phyloP scores from a whole-genome alignment of 73 alveolate genomes.

The Paramecium bursaria region DNA sequence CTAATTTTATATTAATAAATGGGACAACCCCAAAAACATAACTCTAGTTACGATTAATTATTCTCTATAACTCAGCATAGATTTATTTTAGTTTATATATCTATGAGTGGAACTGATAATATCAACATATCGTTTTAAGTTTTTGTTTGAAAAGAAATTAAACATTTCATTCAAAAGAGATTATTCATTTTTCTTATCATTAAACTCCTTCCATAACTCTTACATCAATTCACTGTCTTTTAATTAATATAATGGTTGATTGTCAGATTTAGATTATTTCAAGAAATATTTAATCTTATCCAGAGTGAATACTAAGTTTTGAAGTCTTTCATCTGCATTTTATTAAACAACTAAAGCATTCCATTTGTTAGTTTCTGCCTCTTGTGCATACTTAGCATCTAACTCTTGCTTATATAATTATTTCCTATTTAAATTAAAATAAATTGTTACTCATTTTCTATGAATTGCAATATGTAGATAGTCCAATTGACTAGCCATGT shows the following conservation, averaged over 20 bases:
- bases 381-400: conserved; percentile 21
- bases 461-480: conserved; percentile 86
- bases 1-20: conserved; percentile 19
- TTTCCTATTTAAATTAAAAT: neutral
- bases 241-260: conserved; percentile 27
- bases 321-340: conserved; percentile 68
- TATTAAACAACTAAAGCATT: neutral
- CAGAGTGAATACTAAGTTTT: conserved; percentile 68
- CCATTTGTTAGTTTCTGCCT: conserved; percentile 12
- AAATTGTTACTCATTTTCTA: conserved; percentile 85
- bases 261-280: conserved; percentile 5
- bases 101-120: no score
- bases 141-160: neutral
- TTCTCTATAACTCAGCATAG: neutral
- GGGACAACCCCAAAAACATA: conserved; percentile 22
- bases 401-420: conserved; percentile 8
- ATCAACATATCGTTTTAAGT: neutral
- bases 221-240: conserved; percentile 7
- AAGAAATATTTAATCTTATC: conserved; percentile 70
- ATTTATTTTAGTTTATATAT: no score
- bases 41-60: conserved; percentile 12
- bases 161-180: conserved; percentile 37
- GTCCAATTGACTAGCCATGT: conserved; percentile 96
- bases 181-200: neutral
- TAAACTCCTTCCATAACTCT: conserved; percentile 33